Evolutionary conservation across 768 basidiomycete genomes (phyloP).

Genomic region (Kwoniella mangroviensis): DNA sequence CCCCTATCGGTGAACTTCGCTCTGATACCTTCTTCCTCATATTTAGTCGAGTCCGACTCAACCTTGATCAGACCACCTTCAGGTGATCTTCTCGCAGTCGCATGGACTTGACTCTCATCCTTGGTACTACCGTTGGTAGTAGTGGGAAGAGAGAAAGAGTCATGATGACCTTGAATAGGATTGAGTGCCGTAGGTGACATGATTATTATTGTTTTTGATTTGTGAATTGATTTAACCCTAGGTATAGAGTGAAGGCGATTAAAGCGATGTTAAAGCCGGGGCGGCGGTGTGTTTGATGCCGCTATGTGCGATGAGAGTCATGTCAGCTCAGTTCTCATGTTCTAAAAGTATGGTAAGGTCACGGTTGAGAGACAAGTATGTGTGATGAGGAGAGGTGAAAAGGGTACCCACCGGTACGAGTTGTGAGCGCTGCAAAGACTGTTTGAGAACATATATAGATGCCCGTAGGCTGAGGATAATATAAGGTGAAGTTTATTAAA

Average conservation of each 20-base stretch:
- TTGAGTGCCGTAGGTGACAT: constrained; percentile 55
- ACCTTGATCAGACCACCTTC: constrained; percentile 56
- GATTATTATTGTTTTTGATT: constrained; percentile 32
- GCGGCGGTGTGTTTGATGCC: constrained; percentile 77
- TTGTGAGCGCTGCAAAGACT: constrained; percentile 88
- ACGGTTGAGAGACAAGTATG: background rate
- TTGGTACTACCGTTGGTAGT: constrained; percentile 3
- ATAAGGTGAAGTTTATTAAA: background rate
- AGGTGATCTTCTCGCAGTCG: constrained; percentile 50
- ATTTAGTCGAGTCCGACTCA: constrained; percentile 46
- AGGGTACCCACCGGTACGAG: constrained; percentile 59
- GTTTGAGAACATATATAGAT: constrained; percentile 89
- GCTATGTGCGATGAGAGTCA: constrained; percentile 59
- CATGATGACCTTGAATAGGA: constrained; percentile 38
- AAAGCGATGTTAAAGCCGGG: constrained; percentile 66
- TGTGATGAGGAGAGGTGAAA: background rate
- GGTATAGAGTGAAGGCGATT: constrained; percentile 40
- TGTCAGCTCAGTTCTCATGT: constrained; percentile 1
- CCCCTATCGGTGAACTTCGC: constrained; percentile 51
- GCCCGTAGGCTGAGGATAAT: constrained; percentile 20
- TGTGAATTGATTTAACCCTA: constrained; percentile 23
- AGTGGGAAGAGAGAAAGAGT: constrained; percentile 42
- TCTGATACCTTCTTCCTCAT: constrained; percentile 50
- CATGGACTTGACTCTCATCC: constrained; percentile 39
- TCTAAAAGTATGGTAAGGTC: background rate